A percentile compares a stretch with the other conserved stretches of the same genome.
Conservation (phyloP, 1,284 basidiomycete species). For the Papiliotrema flavescens region DNA sequence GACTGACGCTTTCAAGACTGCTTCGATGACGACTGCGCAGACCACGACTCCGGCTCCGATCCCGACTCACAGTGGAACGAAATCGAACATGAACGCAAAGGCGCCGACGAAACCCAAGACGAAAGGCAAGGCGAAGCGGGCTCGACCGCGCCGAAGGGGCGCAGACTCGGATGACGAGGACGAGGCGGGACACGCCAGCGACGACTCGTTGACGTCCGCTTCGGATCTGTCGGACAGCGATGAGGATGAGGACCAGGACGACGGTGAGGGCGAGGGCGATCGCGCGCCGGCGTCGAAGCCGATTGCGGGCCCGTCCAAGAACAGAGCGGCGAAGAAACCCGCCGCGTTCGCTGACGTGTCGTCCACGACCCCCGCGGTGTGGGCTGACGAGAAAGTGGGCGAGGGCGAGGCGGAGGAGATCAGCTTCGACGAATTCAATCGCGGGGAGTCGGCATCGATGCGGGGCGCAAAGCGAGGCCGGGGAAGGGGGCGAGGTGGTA, state of each 20-base stretch:
- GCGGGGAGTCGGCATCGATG: conserved; percentile 4
- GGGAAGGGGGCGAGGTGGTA: conserved; percentile 1
- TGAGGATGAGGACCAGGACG: conserved; percentile 12
- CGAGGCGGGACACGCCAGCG: neutral
- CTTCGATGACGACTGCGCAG: neutral
- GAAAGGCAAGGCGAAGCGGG: conserved; percentile 6
- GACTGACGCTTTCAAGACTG: neutral
- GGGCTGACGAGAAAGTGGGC: conserved; percentile 21
- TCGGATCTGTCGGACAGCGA: conserved; percentile 4
- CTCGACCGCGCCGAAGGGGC: conserved; percentile 15
- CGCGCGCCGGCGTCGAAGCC: neutral
- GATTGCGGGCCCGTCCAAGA: neutral
- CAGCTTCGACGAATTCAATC: conserved; percentile 28
- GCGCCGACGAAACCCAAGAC: neutral
- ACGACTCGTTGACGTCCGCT: neutral
- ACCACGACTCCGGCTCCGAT: neutral
- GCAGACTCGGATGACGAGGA: conserved; percentile 5
- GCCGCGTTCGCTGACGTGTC: conserved; percentile 24
- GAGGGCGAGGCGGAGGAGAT: conserved; percentile 13
- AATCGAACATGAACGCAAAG: no score
- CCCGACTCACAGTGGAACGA: no score
- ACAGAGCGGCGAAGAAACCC: neutral
- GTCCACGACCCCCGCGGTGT: conserved; percentile 29
- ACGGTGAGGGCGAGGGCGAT: conserved; percentile 14
- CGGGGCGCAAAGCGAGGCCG: conserved; percentile 6